Conservation (phyloP, 495 filamentous ascomycete genomes). For the Talaromyces trachyspermus region DNA sequence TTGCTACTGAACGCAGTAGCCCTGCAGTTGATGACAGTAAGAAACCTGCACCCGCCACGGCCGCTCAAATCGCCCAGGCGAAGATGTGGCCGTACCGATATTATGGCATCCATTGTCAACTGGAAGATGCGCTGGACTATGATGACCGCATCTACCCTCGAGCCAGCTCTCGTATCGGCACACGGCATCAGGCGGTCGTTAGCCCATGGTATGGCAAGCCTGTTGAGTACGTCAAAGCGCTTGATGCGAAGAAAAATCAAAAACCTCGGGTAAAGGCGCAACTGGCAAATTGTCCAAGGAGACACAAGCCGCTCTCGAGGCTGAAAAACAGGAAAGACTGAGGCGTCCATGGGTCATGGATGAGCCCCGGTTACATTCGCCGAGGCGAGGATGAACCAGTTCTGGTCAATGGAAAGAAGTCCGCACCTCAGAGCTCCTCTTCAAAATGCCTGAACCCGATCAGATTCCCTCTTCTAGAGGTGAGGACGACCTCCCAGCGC, state of each 20-base stretch:
- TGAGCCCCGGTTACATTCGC: constrained; percentile 77
- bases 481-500: constrained; percentile 37
- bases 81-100: constrained; percentile 96
- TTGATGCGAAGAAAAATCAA: constrained; percentile 72
- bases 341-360: constrained; percentile 90
- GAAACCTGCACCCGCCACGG: constrained; percentile 62
- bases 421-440: constrained; percentile 46
- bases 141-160: constrained; percentile 97
- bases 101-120: constrained; percentile 87
- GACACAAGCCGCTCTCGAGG: constrained; percentile 67
- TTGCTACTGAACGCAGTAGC: constrained; percentile 51
- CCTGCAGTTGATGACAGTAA: constrained; percentile 46
- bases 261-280: constrained; percentile 55
- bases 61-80: constrained; percentile 85
- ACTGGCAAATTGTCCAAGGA: constrained; percentile 72
- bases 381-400: constrained; percentile 70
- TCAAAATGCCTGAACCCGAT: constrained; percentile 44
- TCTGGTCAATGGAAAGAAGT: constrained; percentile 40
- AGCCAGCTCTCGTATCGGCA: constrained; percentile 85
- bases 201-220: constrained; percentile 74
- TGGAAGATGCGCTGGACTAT: constrained; percentile 94
- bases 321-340: constrained; percentile 67
- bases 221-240: constrained; percentile 81
- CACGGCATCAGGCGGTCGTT: constrained; percentile 86
- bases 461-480: constrained; percentile 36